Percentiles rank a stretch among this genome's conserved stretches.
Conservation (phyloP, 805 yeast species). For the Pichia rugopelliculosa region DNA sequence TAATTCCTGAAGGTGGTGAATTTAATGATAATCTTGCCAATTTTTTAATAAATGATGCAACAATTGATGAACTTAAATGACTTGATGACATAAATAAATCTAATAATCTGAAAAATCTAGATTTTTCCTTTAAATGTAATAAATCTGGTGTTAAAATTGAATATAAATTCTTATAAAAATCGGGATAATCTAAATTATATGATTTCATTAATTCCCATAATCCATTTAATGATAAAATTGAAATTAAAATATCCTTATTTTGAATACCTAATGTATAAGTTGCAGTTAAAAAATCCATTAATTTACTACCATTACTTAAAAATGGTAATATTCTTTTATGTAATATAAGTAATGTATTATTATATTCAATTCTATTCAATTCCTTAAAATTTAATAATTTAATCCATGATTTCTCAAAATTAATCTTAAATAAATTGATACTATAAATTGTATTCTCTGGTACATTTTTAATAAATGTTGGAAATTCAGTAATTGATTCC, state of each 20-base stretch:
- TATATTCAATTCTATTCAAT: constrained; percentile 45
- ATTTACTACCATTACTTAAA: constrained; percentile 66
- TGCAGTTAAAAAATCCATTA: constrained; percentile 93
- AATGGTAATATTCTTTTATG: constrained; percentile 83
- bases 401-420: constrained; percentile 67
- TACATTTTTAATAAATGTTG: constrained; percentile 33
- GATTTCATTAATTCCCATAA: constrained; percentile 76
- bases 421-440: constrained; percentile 41
- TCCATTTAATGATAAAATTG: constrained; percentile 77
- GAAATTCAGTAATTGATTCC: constrained; percentile 21
- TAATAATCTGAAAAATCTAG: constrained; percentile 80
- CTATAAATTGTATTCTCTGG: constrained; percentile 33
- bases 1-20: constrained; percentile 85
- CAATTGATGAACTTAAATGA: constrained; percentile 73
- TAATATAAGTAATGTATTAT: constrained; percentile 56
- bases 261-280: constrained; percentile 50
- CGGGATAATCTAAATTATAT: constrained; percentile 85
- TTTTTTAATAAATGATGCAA: constrained; percentile 84
- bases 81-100: constrained; percentile 83
- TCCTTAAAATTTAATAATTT: constrained; percentile 41
- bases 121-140: constrained; percentile 70
- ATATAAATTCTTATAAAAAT: constrained; percentile 77
- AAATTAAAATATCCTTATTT: constrained; percentile 26
- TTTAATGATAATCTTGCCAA: constrained; percentile 66
- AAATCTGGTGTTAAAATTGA: constrained; percentile 68